phyloP scores from a whole-genome alignment of 2,329 filamentous ascomycete genomes.

The Alternaria panax region DNA sequence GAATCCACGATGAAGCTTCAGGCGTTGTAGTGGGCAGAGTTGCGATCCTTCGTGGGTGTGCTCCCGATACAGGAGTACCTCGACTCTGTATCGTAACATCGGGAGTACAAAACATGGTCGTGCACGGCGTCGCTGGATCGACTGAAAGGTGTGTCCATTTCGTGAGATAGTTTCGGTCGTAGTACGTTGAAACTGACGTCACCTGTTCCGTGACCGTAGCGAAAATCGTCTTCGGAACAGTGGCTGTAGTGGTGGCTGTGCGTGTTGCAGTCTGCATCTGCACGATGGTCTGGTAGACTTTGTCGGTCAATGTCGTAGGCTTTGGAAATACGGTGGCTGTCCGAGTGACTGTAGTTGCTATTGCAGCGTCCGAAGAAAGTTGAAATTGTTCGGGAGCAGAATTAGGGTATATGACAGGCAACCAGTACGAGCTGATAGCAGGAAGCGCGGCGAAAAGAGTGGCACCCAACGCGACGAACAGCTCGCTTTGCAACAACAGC shows the following conservation, averaged over 20 bases:
- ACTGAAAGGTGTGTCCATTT: constrained; percentile 5
- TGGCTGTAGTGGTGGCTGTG: background rate
- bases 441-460: background rate
- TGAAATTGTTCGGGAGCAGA: background rate
- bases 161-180: background rate
- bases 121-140: background rate
- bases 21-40: background rate
- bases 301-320: background rate
- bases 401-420: background rate
- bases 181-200: background rate
- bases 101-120: background rate
- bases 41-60: background rate
- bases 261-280: background rate
- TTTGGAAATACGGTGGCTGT: background rate
- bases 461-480: background rate
- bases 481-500: background rate
- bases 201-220: constrained; percentile 1
- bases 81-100: background rate
- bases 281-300: constrained; percentile 1
- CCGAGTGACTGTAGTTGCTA: background rate
- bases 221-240: background rate
- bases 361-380: background rate
- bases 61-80: background rate
- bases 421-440: background rate
- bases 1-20: background rate